Evolutionary conservation across 179 eudicot species (phyloP).

Genomic region (Camellia oleifera): DNA sequence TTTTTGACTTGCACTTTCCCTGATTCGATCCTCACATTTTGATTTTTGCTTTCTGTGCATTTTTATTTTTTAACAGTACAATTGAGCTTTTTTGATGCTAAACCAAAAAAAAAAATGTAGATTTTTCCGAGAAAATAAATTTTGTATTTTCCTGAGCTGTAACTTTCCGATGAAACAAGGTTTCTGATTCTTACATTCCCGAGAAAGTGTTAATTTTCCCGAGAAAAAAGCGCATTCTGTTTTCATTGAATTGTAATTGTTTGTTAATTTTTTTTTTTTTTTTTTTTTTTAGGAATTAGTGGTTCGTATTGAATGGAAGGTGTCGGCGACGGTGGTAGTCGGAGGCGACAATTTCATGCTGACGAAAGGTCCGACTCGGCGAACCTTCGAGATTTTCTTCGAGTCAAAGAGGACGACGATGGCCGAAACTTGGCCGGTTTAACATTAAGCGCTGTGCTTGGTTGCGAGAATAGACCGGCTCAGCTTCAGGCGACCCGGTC

Average conservation of each 20-base stretch:
- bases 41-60: neutral
- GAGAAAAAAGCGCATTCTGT: neutral
- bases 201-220: neutral
- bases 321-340: neutral
- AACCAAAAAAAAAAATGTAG: no score
- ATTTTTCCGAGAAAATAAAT: no score
- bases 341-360: neutral
- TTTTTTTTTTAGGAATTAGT: neutral
- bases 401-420: neutral
- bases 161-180: neutral
- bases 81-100: no score
- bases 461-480: constrained; percentile 14
- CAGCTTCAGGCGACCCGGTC: constrained; percentile 29
- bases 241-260: neutral
- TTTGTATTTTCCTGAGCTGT: no score
- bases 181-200: neutral
- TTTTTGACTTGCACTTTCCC: neutral
- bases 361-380: neutral
- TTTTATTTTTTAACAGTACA: neutral
- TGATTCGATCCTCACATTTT: neutral
- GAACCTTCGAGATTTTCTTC: constrained; percentile 15
- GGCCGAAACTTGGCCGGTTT: constrained; percentile 14
- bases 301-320: neutral
- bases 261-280: neutral
- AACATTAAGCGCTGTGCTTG: constrained; percentile 38